Base-by-base conservation (phyloP, 129 eudicot species). In the Pittosporum tobira region DNA sequence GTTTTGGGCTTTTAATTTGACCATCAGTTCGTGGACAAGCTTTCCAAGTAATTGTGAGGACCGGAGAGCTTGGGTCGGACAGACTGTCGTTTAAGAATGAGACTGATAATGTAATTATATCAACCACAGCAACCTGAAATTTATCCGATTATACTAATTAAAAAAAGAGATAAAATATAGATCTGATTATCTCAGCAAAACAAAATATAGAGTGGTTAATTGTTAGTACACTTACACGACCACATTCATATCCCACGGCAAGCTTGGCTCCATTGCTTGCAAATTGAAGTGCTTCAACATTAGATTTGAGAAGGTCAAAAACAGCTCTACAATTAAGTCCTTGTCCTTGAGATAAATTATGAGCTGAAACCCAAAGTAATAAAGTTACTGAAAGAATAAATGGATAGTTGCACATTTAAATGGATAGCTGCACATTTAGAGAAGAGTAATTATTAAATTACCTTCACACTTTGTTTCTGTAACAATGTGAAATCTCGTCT, bases 111-210 rank as follows among this genome's bases (percentile, higher is more conserved):
- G 82, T 64, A 16, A 43, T 79, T 75, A 74, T 62, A 77, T 90
- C 94, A 68, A 90, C 74, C 74, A 90, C 94, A 51, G 94, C 94
- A 72, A 85, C 80, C 97, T 90, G 95, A 71, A 55, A 31, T 13
- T 12, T 9, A 21, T 10, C 15, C 26, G n/a, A 31, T 3, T 28
- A 53, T 10, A 1, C 15, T 26, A 26, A 15, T n/a, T 21, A 53
- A 16, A 52, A 66, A 10, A 21, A 51, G 36, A 26, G 7, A 23
- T 9, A 14, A 49, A 51, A 19, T 38, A 20, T 9, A 28, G 1
- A 20, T 50, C 34, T 16, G 1, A 51, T 44, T 20, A 48, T 40
- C 27, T 42, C 57, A 31, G 40, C 57, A 48, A 20, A 66, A 43
- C 42, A 14, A 51, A 34, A 37, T 30, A 52, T 49, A 42, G 1